phyloP scores from a whole-genome alignment of 495 filamentous ascomycete genomes.

The Penicillium maclennaniae region DNA sequence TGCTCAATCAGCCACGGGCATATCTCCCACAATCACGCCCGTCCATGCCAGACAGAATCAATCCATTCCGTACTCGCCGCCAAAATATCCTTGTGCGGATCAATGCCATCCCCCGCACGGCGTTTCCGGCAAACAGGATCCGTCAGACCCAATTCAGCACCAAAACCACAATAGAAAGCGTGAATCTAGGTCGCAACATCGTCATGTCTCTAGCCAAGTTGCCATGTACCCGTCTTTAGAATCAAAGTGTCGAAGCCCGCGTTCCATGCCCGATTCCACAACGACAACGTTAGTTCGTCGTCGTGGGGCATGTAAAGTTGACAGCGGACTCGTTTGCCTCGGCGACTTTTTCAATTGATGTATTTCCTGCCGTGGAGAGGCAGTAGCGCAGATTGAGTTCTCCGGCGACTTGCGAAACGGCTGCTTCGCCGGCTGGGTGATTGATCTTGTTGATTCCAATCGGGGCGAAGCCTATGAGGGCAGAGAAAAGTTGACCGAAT shows the following conservation, averaged over 20 bases:
- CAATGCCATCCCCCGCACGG: conserved; percentile 47
- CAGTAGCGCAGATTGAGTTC: conserved; percentile 56
- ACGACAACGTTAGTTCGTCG: conserved; percentile 53
- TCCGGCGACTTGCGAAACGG: conserved; percentile 55
- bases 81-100: conserved; percentile 46
- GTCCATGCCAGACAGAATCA: conserved; percentile 61
- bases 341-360: conserved; percentile 56
- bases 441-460: conserved; percentile 67
- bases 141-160: conserved; percentile 53
- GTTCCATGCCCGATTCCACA: conserved; percentile 51
- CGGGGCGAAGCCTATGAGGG: conserved; percentile 61
- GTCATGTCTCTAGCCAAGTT: conserved; percentile 62
- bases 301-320: conserved; percentile 67
- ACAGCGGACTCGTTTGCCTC: conserved; percentile 52
- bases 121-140: conserved; percentile 57
- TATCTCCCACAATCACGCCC: conserved; percentile 57
- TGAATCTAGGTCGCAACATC: conserved; percentile 57
- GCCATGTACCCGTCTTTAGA: conserved; percentile 63
- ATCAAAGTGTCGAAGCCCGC: conserved; percentile 57
- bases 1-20: conserved; percentile 51
- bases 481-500: conserved; percentile 57
- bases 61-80: conserved; percentile 58
- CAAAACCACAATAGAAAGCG: conserved; percentile 57
- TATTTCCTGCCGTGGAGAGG: conserved; percentile 55
- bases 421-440: conserved; percentile 52